These are phyloP conservation scores for Lachnellula willkommii DNA, from an alignment of 2,329 filamentous ascomycete species.

Conservation along the genomic window DNA sequence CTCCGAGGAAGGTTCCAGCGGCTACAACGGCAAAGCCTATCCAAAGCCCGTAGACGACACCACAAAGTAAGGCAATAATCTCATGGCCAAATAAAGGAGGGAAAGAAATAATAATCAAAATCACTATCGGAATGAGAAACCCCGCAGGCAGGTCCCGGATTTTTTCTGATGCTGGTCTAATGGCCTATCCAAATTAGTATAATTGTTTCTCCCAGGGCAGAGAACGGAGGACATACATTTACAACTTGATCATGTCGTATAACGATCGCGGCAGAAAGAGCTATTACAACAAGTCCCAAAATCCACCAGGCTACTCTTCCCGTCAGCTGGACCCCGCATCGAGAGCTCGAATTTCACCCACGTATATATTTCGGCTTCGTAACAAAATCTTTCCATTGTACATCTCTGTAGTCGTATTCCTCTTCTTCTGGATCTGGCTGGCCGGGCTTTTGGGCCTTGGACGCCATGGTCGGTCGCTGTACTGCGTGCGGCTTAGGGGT, in stretches of 20 bases:
- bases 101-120: slow-evolving; percentile 38
- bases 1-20: slow-evolving; percentile 38
- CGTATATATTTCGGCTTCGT: slow-evolving; percentile 34
- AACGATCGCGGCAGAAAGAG: slow-evolving; percentile 33
- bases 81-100: slow-evolving; percentile 41
- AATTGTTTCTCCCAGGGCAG: not conserved
- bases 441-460: slow-evolving; percentile 3
- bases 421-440: slow-evolving; percentile 6
- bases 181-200: slow-evolving; percentile 18
- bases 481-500: not conserved
- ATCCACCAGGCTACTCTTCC: slow-evolving; percentile 26
- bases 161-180: slow-evolving; percentile 35
- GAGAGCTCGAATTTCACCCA: slow-evolving; percentile 4
- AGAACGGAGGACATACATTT: slow-evolving; percentile 22
- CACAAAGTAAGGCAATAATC: slow-evolving; percentile 37
- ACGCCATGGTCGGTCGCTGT: not conserved
- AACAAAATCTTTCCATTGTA: slow-evolving; percentile 35
- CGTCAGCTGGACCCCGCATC: not conserved
- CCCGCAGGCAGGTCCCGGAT: slow-evolving; percentile 36
- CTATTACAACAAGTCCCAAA: slow-evolving; percentile 27
- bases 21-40: slow-evolving; percentile 38
- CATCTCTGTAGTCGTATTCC: slow-evolving; percentile 33
- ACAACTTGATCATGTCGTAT: slow-evolving; percentile 38
- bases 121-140: slow-evolving; percentile 37
- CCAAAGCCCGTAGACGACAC: slow-evolving; percentile 39